These are phyloP conservation scores for Fragaria ananassa DNA, from an alignment of 306 rosid genomes.

Conservation along the genomic window DNA sequence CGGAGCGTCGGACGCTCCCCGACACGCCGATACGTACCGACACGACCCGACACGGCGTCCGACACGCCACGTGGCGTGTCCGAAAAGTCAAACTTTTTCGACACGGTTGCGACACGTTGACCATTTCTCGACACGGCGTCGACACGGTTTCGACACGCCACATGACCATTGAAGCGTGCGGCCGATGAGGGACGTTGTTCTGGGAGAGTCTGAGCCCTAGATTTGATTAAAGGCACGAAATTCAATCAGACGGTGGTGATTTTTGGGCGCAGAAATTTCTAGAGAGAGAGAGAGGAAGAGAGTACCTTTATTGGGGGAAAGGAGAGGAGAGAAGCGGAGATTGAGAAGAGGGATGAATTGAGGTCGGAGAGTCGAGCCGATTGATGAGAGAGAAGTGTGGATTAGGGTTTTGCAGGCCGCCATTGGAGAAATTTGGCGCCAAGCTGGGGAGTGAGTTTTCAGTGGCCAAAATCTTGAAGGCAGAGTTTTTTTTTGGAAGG, in stretches of 20 bases:
- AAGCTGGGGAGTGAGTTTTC: neutral
- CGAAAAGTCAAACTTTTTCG: too few relatives aligned
- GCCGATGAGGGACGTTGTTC: constrained; percentile 21
- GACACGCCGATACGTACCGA: too few relatives aligned
- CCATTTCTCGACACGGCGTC: too few relatives aligned
- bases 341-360: constrained; percentile 9
- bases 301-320: constrained; percentile 15
- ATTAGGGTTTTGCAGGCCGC: constrained; percentile 37
- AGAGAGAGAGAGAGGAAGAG: constrained; percentile 9
- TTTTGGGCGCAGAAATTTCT: neutral
- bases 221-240: neutral
- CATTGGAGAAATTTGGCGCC: constrained; percentile 38
- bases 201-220: constrained; percentile 23
- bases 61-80: too few relatives aligned
- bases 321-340: constrained; percentile 23
- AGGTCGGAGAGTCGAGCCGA: constrained; percentile 23
- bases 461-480: neutral
- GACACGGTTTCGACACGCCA: too few relatives aligned
- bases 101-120: too few relatives aligned
- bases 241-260: neutral
- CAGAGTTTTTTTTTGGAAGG: too few relatives aligned
- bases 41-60: too few relatives aligned
- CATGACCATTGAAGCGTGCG: constrained; percentile 41
- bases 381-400: constrained; percentile 34
- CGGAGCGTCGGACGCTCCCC: too few relatives aligned